Evolutionary conservation across 2,329 filamentous ascomycete genomes (phyloP).

Genomic region (Aspergillus fischeri): DNA sequence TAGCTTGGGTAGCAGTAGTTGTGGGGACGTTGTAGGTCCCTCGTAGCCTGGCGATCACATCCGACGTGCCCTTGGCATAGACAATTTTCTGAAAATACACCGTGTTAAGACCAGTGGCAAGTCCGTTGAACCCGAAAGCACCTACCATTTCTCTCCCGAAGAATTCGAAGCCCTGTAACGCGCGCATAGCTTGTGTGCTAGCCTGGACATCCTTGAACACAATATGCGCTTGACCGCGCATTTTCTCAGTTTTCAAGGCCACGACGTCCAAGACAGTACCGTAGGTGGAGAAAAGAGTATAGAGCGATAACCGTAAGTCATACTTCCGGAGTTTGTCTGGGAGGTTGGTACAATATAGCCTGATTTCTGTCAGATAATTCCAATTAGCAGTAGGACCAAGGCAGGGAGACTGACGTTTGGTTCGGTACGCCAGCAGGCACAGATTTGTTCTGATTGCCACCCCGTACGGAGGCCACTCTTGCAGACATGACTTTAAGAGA

Average conservation of each 20-base stretch:
- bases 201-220: conserved; percentile 85
- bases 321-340: conserved; percentile 86
- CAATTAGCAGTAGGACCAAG: conserved; percentile 1
- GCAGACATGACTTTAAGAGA: conserved; percentile 29
- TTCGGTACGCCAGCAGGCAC: conserved; percentile 59
- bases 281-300: conserved; percentile 91
- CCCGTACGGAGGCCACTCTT: conserved; percentile 38
- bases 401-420: conserved; percentile 60
- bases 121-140: conserved; percentile 15
- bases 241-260: conserved; percentile 80
- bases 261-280: conserved; percentile 90
- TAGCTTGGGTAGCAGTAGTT: conserved; percentile 46
- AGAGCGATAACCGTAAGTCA: conserved; percentile 80
- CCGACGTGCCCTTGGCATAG: conserved; percentile 85
- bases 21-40: conserved; percentile 76
- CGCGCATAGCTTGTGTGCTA: conserved; percentile 90
- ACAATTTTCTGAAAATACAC: conserved; percentile 65
- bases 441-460: conserved; percentile 35
- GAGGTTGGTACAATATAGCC: conserved; percentile 85
- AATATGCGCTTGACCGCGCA: conserved; percentile 94
- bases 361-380: conserved; percentile 38
- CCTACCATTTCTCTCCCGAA: conserved; percentile 80
- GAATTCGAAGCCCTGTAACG: conserved; percentile 79
- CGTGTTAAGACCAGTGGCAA: conserved; percentile 2
- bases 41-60: conserved; percentile 85